Base-by-base conservation (phyloP, 768 basidiomycete genomes). In the Aureoboletus auriporus region DNA sequence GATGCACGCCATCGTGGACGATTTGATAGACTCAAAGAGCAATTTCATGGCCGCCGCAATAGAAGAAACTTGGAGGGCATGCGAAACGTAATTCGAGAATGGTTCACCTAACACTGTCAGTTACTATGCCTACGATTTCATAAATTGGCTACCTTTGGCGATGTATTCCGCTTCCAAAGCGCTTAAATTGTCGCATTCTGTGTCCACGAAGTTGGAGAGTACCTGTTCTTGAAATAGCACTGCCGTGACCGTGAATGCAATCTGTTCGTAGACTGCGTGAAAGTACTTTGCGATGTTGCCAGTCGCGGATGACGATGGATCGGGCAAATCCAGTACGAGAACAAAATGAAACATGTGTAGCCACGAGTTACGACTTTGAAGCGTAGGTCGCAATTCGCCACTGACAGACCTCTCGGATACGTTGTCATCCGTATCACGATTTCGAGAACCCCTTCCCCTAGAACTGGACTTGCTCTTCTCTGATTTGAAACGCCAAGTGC, bases 221-320 rank as follows among this genome's bases (percentile, higher is more conserved):
- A 91, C 85, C 68, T 99, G 95, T 61, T 96, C 86, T 62, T 92
- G 89, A 57, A 86, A 94, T 38, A 97, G 74, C 8, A 94, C 92
- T 6, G 95, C 96, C 2, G 94, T 92, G 53, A 92, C 74, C 3
- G 89, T 86, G 70, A 94, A 94, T 0, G 84, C 86, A 47, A 95
- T 78, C 61, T 93, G 92, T 52, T 90, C 80, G 60, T 96, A 96
- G 34, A 96, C 79, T 39, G 84, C 80, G 61, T 95, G 90, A 57
- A 91, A 83, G 61, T 93, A 89, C 62, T 82, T 84, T 42, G 79
- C 71, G 28, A 91, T 71, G 59, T 87, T 89, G 11, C 86, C 86
- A 5, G 83, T 84, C 17, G 84, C 80, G 8, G 86, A 86, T 11
- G 87, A 91, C 8, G 89, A 89, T 8, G 93, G 90, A 66, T 95